Base-by-base conservation (phyloP, 2,329 filamentous ascomycete genomes). In the Diaporthe helianthi region DNA sequence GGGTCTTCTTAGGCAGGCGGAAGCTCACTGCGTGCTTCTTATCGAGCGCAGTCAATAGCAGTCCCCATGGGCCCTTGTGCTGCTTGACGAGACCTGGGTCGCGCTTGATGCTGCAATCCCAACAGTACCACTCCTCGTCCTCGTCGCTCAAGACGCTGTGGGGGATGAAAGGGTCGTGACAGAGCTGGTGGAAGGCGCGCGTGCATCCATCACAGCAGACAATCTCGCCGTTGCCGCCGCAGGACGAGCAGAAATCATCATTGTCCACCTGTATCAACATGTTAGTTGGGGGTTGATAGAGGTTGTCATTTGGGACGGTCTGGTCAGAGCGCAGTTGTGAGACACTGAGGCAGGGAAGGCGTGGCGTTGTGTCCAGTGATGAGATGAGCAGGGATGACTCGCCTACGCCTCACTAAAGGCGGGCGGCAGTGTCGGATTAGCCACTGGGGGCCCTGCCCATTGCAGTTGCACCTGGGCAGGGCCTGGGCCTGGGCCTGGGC, bases 151-250 rank as follows among this genome's bases (percentile, higher is more conserved):
- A 83, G 70, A 83, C 79, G 66, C 85, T 84, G 61, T 88, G 86
- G 67, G 89, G 85, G 73, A 93, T 83, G 47, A 93, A 91, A 71
- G 95, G 94, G 79, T 97, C 92, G 73, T 96, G 89, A 79, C 96
- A 98, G 70, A 88, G 86, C 78, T 96, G 93, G 80, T 98, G 96
- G 80, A 97, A 98, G 7, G 94, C 93, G 73, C 93, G 89, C 71
- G 91, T 88, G 81, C 96, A 99, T 72, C 92, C 93, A 82, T 98
- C 96, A 80, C 96, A 99, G 81, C 94, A 98, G 73, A 98, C 86
- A 72, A 99, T 87, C 74, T 93, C 89, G 69, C 95, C 95, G 73
- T 89, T 92, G 72, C 92, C 92, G 76, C 91, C 89, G 81, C 96
- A 99, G 54, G 93, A 89, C 71, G 91, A 91, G 83, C 95, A 99